These are phyloP conservation scores for Pochonia chlamydosporia DNA, from an alignment of 2,329 filamentous ascomycete species.

Conservation along the genomic window DNA sequence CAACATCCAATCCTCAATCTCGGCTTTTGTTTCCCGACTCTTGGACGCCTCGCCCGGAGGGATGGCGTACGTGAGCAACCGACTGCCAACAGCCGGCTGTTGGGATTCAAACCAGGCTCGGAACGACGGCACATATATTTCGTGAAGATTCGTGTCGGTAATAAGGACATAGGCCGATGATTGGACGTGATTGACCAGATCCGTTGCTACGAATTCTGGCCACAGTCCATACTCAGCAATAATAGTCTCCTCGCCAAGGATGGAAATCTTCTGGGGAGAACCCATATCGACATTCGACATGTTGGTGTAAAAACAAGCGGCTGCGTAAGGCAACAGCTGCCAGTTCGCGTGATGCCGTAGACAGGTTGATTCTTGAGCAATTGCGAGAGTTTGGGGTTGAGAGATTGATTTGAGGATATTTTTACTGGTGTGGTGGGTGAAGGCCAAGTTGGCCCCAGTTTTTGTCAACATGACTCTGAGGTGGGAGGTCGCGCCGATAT, in stretches of 20 bases:
- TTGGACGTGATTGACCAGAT: slow-evolving; percentile 69
- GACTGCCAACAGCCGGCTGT: slow-evolving; percentile 34
- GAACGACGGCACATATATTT: slow-evolving; percentile 77
- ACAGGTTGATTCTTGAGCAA: not conserved
- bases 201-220: slow-evolving; percentile 72
- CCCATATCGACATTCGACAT: slow-evolving; percentile 19
- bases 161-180: slow-evolving; percentile 95
- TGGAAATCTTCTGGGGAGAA: slow-evolving; percentile 59
- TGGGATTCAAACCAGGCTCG: slow-evolving; percentile 32
- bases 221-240: slow-evolving; percentile 89
- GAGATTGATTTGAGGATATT: not conserved
- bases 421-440: not conserved
- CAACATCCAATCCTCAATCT: slow-evolving; percentile 97
- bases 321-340: not conserved
- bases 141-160: slow-evolving; percentile 87
- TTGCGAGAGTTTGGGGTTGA: not conserved
- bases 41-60: slow-evolving; percentile 93
- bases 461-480: not conserved
- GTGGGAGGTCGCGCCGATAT: not conserved
- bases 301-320: slow-evolving; percentile 2
- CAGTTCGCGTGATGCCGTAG: not conserved
- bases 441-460: too few relatives aligned
- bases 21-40: slow-evolving; percentile 84
- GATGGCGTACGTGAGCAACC: slow-evolving; percentile 80
- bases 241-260: slow-evolving; percentile 85